Percentiles rank a stretch among this genome's conserved stretches.
phyloP scores from a whole-genome alignment of 2,329 filamentous ascomycete genomes.

The Clonostachys rosea region DNA sequence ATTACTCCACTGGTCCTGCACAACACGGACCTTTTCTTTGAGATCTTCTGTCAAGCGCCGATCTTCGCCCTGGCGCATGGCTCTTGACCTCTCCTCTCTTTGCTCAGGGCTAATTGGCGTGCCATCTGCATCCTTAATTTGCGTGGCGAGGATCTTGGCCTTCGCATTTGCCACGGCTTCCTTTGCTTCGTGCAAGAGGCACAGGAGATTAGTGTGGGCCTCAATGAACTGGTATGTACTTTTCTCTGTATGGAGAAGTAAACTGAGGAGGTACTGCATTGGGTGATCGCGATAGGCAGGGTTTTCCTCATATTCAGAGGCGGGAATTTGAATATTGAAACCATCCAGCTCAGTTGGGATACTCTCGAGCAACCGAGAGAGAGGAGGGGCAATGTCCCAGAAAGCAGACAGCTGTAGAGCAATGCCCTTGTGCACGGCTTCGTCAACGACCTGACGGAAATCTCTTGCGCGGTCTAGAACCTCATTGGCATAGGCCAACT shows the following conservation, averaged over 20 bases:
- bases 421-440: slow-evolving; percentile 81
- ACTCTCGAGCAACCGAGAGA: slow-evolving; percentile 74
- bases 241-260: slow-evolving; percentile 84
- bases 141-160: slow-evolving; percentile 61
- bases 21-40: slow-evolving; percentile 87
- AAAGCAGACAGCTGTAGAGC: slow-evolving; percentile 91
- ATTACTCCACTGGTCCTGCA: slow-evolving; percentile 87
- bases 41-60: slow-evolving; percentile 73
- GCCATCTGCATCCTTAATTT: slow-evolving; percentile 40
- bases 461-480: slow-evolving; percentile 68
- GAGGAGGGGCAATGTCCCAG: slow-evolving; percentile 91
- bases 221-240: slow-evolving; percentile 97
- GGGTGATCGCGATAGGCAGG: slow-evolving; percentile 76
- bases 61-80: slow-evolving; percentile 64
- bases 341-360: slow-evolving; percentile 56
- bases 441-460: slow-evolving; percentile 75
- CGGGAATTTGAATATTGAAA: slow-evolving; percentile 74
- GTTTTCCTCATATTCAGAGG: slow-evolving; percentile 79
- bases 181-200: slow-evolving; percentile 85
- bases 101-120: slow-evolving; percentile 21
- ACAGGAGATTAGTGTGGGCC: slow-evolving; percentile 85
- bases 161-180: slow-evolving; percentile 70
- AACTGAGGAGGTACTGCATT: slow-evolving; percentile 82
- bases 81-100: slow-evolving; percentile 36
- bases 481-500: slow-evolving; percentile 66